phyloP scores from a whole-genome alignment of 345 rosid species.

The Sisymbrium irio region DNA sequence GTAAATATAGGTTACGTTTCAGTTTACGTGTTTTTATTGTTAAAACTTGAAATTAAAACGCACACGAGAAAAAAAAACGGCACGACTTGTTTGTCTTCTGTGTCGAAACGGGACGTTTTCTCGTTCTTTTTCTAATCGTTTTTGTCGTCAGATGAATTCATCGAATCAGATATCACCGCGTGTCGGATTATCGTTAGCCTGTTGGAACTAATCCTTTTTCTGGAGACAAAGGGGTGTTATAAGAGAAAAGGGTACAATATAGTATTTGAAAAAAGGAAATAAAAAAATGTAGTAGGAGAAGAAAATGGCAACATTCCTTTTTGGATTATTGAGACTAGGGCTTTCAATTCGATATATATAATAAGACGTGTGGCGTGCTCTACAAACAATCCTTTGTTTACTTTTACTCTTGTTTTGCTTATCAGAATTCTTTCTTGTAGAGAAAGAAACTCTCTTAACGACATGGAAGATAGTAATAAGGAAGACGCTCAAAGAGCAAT shows the following conservation, averaged over 20 bases:
- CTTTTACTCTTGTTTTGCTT: neutral
- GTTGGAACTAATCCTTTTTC: too few relatives aligned
- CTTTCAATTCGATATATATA: too few relatives aligned
- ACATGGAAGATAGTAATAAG: neutral
- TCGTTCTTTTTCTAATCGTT: neutral
- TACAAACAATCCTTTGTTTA: neutral
- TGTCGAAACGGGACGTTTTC: slow-evolving; percentile 14
- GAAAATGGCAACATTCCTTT: too few relatives aligned
- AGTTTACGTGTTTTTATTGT: slow-evolving; percentile 19
- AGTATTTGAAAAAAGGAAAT: too few relatives aligned
- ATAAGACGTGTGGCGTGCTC: too few relatives aligned
- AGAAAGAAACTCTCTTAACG: neutral
- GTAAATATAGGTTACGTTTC: slow-evolving; percentile 33
- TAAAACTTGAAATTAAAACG: neutral
- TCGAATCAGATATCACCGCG: neutral
- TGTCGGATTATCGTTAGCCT: neutral
- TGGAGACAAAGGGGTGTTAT: too few relatives aligned
- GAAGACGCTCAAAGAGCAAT: neutral
- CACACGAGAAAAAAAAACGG: neutral
- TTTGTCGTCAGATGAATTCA: neutral
- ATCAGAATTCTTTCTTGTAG: neutral
- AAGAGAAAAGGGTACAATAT: too few relatives aligned
- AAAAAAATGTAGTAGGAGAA: too few relatives aligned
- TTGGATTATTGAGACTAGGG: too few relatives aligned
- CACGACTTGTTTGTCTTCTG: neutral